These are phyloP conservation scores for Cladophialophora bantiana DNA, from an alignment of 2,329 filamentous ascomycete genomes.

Conservation along the genomic window DNA sequence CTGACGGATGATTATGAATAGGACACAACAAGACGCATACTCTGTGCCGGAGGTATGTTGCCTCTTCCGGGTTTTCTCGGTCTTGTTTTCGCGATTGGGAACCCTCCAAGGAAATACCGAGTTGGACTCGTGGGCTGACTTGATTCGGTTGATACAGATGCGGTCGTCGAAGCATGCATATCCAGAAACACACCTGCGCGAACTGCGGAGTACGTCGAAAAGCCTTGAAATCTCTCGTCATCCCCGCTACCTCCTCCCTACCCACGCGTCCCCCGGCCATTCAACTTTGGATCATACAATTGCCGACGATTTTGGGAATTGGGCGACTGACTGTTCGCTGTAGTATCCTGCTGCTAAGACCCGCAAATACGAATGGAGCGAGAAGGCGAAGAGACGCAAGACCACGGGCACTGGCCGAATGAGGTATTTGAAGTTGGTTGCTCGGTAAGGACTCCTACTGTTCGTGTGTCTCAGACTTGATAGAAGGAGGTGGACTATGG, in stretches of 20 bases:
- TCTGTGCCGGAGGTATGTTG: slow-evolving; percentile 94
- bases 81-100: not conserved
- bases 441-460: slow-evolving; percentile 58
- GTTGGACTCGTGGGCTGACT: not conserved
- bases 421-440: slow-evolving; percentile 90
- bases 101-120: not conserved
- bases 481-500: not conserved
- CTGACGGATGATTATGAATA: slow-evolving; percentile 26
- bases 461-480: not conserved
- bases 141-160: slow-evolving; percentile 49
- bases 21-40: slow-evolving; percentile 95
- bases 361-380: slow-evolving; percentile 99
- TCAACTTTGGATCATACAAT: not conserved
- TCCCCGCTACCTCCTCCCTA: not conserved
- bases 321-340: slow-evolving; percentile 22
- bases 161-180: slow-evolving; percentile 94
- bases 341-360: slow-evolving; percentile 92
- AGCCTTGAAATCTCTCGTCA: not conserved
- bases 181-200: slow-evolving; percentile 99
- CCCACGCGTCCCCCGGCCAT: not conserved
- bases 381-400: slow-evolving; percentile 99
- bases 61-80: no score
- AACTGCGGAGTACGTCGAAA: slow-evolving; percentile 70
- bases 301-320: not conserved
- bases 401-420: slow-evolving; percentile 96